Conservation (phyloP, 495 filamentous ascomycete species). For the Neurospora sp. region DNA sequence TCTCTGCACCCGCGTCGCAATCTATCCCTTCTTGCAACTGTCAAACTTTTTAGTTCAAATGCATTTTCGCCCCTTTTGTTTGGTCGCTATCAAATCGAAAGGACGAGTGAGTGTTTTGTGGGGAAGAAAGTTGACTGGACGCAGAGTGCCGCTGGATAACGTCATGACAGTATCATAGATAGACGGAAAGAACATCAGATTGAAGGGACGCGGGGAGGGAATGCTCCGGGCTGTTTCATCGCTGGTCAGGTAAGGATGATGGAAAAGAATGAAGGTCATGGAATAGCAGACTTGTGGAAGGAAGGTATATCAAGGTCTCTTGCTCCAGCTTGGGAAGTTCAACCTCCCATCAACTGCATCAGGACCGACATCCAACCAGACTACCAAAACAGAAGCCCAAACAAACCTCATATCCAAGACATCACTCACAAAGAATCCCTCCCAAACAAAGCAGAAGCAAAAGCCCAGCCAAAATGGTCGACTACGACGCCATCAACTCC, state of each 20-base stretch:
- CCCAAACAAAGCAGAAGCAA: neutral
- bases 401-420: neutral
- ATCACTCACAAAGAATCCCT: neutral
- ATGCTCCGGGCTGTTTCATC: neutral
- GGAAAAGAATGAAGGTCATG: neutral
- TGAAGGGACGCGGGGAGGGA: neutral
- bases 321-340: neutral
- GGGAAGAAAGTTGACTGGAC: neutral
- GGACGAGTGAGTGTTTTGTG: neutral
- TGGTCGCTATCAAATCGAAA: too few relatives aligned
- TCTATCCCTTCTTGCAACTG: too few relatives aligned
- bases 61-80: too few relatives aligned
- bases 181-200: neutral
- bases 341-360: too few relatives aligned
- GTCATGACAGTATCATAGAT: neutral
- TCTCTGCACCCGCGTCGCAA: neutral
- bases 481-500: neutral
- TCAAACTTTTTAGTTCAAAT: too few relatives aligned
- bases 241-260: neutral
- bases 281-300: neutral
- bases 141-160: neutral
- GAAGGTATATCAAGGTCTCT: neutral
- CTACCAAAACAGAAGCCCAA: too few relatives aligned
- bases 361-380: too few relatives aligned
- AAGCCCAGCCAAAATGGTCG: slow-evolving; percentile 1